Conservation (phyloP, 441 rosid species). For the Populus hybrid region DNA sequence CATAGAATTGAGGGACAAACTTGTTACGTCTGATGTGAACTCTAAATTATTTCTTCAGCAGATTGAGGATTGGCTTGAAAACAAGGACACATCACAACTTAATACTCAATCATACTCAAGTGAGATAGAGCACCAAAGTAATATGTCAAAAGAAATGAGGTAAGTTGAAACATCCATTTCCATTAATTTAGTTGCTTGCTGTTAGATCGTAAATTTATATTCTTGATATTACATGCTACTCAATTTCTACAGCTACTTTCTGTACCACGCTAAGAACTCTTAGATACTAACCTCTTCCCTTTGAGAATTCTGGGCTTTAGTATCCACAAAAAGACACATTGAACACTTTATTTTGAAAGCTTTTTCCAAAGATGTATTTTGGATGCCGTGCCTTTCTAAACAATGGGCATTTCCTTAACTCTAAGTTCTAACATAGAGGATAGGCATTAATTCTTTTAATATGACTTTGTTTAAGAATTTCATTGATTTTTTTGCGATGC, state of each 20-base stretch:
- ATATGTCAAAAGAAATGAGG: conserved; percentile 36
- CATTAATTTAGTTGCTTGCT: neutral
- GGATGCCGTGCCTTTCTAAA: neutral
- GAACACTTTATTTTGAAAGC: neutral
- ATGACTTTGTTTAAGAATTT: neutral
- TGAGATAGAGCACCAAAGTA: conserved; percentile 30
- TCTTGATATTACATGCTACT: neutral
- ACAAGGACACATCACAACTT: conserved; percentile 21
- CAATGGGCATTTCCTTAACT: conserved; percentile 4
- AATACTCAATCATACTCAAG: conserved; percentile 19
- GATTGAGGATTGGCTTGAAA: conserved; percentile 43
- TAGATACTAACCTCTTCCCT: neutral
- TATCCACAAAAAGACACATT: neutral
- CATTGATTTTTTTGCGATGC: neutral
- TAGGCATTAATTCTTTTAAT: neutral
- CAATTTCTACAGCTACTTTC: neutral
- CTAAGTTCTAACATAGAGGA: neutral
- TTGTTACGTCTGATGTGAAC: conserved; percentile 36
- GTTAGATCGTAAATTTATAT: neutral
- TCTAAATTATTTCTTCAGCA: conserved; percentile 28
- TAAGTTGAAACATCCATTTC: conserved; percentile 15
- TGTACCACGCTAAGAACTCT: neutral
- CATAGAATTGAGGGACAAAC: conserved; percentile 42
- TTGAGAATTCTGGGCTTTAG: neutral
- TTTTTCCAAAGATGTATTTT: neutral